phyloP scores from a whole-genome alignment of 169 alveolate species.

The Cryptosporidium baileyi region DNA sequence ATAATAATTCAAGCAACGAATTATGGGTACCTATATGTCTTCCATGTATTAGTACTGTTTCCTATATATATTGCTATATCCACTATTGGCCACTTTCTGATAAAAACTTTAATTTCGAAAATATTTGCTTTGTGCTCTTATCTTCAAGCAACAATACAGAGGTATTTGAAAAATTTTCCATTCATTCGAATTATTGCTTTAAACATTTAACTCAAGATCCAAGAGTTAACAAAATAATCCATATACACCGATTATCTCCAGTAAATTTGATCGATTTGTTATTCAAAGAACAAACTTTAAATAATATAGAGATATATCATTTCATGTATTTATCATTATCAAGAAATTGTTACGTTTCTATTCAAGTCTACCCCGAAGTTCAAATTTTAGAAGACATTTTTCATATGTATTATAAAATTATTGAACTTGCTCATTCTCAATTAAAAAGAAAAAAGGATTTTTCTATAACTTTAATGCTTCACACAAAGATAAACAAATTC shows the following conservation, averaged over 20 bases:
- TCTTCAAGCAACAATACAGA: slow-evolving; percentile 22
- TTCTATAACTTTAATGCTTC: not conserved
- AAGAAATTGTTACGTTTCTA: slow-evolving; percentile 7
- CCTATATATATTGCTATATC: slow-evolving; percentile 54
- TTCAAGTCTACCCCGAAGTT: slow-evolving; percentile 14
- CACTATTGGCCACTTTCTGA: slow-evolving; percentile 30
- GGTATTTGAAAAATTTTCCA: slow-evolving; percentile 21
- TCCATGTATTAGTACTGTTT: slow-evolving; percentile 44
- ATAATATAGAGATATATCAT: slow-evolving; percentile 11
- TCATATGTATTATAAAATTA: slow-evolving; percentile 13
- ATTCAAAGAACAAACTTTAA: not conserved
- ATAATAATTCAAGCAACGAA: slow-evolving; percentile 9
- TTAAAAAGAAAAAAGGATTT: not conserved
- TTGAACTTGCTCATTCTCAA: slow-evolving; percentile 42
- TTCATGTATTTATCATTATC: not conserved
- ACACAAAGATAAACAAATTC: not conserved
- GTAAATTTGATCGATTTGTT: not conserved
- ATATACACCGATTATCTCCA: not conserved
- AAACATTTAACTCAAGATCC: not conserved
- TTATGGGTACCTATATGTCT: slow-evolving; percentile 64
- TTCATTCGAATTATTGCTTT: slow-evolving; percentile 19
- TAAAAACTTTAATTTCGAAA: not conserved
- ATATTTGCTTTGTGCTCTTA: slow-evolving; percentile 34
- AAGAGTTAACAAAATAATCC: not conserved
- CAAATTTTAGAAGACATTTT: not conserved